Evolutionary conservation across 257 asterid species (phyloP), one percentile per base, ranked within the genome.

Genomic region (Petunia secreta): DNA sequence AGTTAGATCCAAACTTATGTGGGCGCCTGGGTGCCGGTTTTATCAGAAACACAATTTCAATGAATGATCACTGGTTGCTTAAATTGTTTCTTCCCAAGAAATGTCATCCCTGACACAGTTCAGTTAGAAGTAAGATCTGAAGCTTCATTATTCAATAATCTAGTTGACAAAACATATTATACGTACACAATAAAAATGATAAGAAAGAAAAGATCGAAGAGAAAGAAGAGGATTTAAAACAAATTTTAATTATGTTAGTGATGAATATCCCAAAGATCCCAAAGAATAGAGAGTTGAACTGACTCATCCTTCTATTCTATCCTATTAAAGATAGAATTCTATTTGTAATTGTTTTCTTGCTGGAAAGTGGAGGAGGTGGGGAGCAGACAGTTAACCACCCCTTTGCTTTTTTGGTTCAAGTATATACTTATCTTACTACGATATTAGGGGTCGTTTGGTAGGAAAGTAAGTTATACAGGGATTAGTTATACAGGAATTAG

Each of bases 311-410:
- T 59, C 65, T 59, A 34, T 14, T 41, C 15, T 43, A 2, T 1
- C 46, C 25, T n/a, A n/a, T 4, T n/a, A 68, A 68, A 68, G 39
- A 68, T 44, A 68, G 53, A 44, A 44, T 2, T 68, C 7, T 68
- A 40, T 41, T 3, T 41, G 75, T 66, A 66, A 54, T 66, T 66
- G 15, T 16, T 68, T 43, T 68, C 40, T 68, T 68, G 75, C n/a
- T 44, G 57, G 75, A 4, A 52, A 52, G 55, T 52, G 15, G 55
- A 52, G 55, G 14, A 52, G 14, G 55, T 52, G 14, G 55, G 13
- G 40, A 16, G 40, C 43, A 44, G n/a, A 68, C 57, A 43, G n/a
- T n/a, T 44, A 68, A 9, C 75, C 41, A 68, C 40, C 75, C 75
- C 40, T 44, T 25, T 44, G 15, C 14, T 4, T 40, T 40, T 13